A percentile compares a stretch with the other conserved stretches of the same genome.
Conservation (phyloP, 192 early-diverging fungal genomes). For the Backusella liffmaniae region DNA sequence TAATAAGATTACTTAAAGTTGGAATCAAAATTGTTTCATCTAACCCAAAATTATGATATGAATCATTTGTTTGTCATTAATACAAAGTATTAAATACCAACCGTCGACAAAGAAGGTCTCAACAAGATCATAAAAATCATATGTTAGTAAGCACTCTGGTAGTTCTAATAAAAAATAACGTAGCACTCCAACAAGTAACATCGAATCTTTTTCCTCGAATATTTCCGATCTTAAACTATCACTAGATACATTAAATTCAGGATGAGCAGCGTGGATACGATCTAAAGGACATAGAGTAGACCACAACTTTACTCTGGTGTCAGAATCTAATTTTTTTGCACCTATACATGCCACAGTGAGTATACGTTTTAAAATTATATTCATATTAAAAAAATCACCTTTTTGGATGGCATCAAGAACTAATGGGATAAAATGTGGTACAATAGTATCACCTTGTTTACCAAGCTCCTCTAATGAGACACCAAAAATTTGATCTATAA, state of each 20-base stretch:
- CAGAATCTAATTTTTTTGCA: background rate
- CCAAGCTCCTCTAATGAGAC: slow-evolving; percentile 68
- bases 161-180: slow-evolving; percentile 70
- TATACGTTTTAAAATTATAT: background rate
- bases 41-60: background rate
- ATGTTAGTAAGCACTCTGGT: slow-evolving; percentile 63
- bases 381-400: slow-evolving; percentile 23
- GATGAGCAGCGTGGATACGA: slow-evolving; percentile 59
- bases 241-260: slow-evolving; percentile 59
- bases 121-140: slow-evolving; percentile 67
- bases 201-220: slow-evolving; percentile 55
- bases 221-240: slow-evolving; percentile 52
- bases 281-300: slow-evolving; percentile 56
- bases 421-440: slow-evolving; percentile 61
- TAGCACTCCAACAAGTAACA: slow-evolving; percentile 56
- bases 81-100: slow-evolving; percentile 21
- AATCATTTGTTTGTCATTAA: background rate
- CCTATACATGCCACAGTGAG: background rate
- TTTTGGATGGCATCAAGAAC: slow-evolving; percentile 59
- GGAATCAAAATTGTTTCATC: slow-evolving; percentile 30
- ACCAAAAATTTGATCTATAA: slow-evolving; percentile 72
- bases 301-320: slow-evolving; percentile 44
- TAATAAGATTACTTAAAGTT: slow-evolving; percentile 49
- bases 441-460: slow-evolving; percentile 53
- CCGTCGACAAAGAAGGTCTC: slow-evolving; percentile 60